phyloP scores from a whole-genome alignment of 164 flowering plant genomes.

The Houttuynia cordata region DNA sequence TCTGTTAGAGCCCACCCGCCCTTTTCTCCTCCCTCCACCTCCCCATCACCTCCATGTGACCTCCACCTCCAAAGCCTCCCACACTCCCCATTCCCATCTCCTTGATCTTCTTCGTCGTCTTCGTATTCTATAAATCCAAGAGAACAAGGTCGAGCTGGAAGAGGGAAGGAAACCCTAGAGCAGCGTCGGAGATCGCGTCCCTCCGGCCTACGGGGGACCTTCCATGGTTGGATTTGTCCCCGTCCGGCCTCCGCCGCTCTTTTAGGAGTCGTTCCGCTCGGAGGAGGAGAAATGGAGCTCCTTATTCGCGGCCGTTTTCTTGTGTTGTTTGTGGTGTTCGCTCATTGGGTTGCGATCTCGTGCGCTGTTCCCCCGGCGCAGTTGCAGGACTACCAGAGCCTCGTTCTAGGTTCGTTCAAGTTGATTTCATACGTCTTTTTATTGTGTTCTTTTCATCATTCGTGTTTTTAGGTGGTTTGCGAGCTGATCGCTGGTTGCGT shows the following conservation, averaged over 20 bases:
- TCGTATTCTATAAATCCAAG: background rate
- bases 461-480: background rate
- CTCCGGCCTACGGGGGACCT: background rate
- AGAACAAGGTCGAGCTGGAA: background rate
- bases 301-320: background rate
- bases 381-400: background rate
- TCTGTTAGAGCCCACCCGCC: background rate
- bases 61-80: background rate
- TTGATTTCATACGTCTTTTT: background rate
- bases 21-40: background rate
- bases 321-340: background rate
- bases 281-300: background rate
- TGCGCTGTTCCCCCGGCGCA: background rate
- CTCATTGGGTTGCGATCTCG: background rate
- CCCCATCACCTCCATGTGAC: conserved; percentile 3
- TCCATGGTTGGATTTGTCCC: background rate
- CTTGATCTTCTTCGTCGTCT: background rate
- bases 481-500: background rate
- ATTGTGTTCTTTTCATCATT: background rate
- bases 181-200: background rate
- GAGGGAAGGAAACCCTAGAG: background rate
- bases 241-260: conserved; percentile 1
- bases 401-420: background rate
- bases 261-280: background rate
- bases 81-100: background rate